Evolutionary conservation across 495 filamentous ascomycete genomes (phyloP).

Genomic region (Xylaria bambusicola): DNA sequence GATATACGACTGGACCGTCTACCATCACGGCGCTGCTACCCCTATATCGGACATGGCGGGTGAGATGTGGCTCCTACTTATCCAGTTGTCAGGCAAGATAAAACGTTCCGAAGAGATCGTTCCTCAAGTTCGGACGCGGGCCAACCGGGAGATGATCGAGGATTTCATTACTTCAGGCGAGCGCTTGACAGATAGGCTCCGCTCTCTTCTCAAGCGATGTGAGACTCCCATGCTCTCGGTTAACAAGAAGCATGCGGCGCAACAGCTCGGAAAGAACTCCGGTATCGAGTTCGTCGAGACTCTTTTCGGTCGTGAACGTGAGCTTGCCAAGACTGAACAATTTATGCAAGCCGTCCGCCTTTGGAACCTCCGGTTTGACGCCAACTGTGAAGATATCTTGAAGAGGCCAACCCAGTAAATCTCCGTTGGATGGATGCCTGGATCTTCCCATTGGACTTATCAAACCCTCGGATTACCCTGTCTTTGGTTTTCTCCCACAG

Average conservation of each 20-base stretch:
- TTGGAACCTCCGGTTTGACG: slow-evolving; percentile 94
- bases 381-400: slow-evolving; percentile 92
- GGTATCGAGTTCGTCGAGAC: slow-evolving; percentile 97
- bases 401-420: slow-evolving; percentile 55
- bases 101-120: slow-evolving; percentile 87
- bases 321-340: slow-evolving; percentile 90
- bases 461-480: slow-evolving; percentile 4
- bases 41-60: slow-evolving; percentile 92
- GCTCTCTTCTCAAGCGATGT: slow-evolving; percentile 83
- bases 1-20: slow-evolving; percentile 99
- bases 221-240: slow-evolving; percentile 82
- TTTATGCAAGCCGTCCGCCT: slow-evolving; percentile 90
- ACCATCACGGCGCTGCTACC: slow-evolving; percentile 79
- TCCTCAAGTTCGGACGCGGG: slow-evolving; percentile 66
- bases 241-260: slow-evolving; percentile 59
- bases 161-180: slow-evolving; percentile 93
- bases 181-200: slow-evolving; percentile 81
- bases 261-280: slow-evolving; percentile 87
- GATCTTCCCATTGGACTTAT: slow-evolving; percentile 18
- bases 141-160: slow-evolving; percentile 78
- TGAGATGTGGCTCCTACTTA: slow-evolving; percentile 92
- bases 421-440: slow-evolving; percentile 22
- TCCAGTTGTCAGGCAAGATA: slow-evolving; percentile 94
- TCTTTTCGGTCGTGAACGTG: slow-evolving; percentile 90
- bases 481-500: background rate